These are phyloP conservation scores for Lasiosphaeris hirsuta DNA, from an alignment of 495 filamentous ascomycete species.

Conservation along the genomic window DNA sequence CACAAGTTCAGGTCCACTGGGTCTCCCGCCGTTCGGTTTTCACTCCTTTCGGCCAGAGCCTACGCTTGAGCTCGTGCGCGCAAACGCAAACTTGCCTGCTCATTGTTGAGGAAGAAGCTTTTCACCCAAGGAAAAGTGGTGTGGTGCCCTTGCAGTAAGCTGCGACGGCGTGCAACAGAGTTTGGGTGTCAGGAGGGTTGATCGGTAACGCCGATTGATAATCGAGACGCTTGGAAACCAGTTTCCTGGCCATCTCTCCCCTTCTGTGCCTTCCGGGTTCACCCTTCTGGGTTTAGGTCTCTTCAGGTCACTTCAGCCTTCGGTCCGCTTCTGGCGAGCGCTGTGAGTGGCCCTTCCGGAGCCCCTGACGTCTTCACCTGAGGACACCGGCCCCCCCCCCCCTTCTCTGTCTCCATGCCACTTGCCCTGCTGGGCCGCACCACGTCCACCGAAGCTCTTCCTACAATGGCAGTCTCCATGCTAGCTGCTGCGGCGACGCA, in stretches of 20 bases:
- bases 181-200: constrained; percentile 16
- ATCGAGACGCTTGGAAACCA: constrained; percentile 13
- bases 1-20: background rate
- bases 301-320: constrained; percentile 19
- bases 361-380: constrained; percentile 15
- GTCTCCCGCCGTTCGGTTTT: constrained; percentile 8
- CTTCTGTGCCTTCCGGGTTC: background rate
- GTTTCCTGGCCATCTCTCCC: constrained; percentile 7
- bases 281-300: constrained; percentile 6
- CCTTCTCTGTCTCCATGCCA: constrained; percentile 10
- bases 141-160: constrained; percentile 17
- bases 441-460: constrained; percentile 7
- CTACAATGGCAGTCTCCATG: constrained; percentile 32
- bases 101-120: constrained; percentile 4
- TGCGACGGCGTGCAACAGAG: constrained; percentile 15
- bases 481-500: constrained; percentile 30
- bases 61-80: background rate
- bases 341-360: constrained; percentile 12
- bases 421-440: constrained; percentile 14
- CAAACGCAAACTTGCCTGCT: background rate
- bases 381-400: background rate
- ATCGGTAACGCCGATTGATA: constrained; percentile 21
- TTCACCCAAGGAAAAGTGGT: background rate
- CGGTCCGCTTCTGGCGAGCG: constrained; percentile 2
- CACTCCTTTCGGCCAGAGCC: background rate